Percentiles rank a stretch among this genome's conserved stretches.
Evolutionary conservation across 805 yeast species (phyloP).

Genomic region (Wickerhamomyces subpelliculosus): DNA sequence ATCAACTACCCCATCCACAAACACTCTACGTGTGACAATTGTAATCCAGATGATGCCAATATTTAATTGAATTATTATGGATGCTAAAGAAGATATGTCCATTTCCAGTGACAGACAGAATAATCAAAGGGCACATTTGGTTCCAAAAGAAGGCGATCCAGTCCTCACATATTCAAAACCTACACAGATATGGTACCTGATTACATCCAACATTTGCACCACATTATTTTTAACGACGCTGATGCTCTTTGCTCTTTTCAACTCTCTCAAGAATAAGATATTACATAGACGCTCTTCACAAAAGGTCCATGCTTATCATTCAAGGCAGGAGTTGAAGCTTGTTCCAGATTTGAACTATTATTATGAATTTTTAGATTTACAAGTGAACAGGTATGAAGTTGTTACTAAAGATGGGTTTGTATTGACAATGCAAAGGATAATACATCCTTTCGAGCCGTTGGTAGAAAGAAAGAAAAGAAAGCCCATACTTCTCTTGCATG

Average conservation of each 20-base stretch:
- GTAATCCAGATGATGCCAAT: no score
- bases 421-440: constrained; percentile 56
- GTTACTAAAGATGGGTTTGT: constrained; percentile 77
- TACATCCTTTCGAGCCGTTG: constrained; percentile 34
- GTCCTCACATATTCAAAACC: neutral
- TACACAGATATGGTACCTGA: neutral
- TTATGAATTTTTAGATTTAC: constrained; percentile 52
- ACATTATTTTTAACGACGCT: neutral
- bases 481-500: constrained; percentile 80
- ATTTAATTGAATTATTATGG: neutral
- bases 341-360: constrained; percentile 61
- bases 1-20: no score
- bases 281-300: neutral
- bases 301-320: neutral
- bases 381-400: constrained; percentile 50
- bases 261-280: neutral
- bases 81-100: neutral
- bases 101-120: neutral
- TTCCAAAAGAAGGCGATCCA: neutral
- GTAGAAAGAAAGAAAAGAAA: constrained; percentile 26
- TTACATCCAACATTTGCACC: neutral
- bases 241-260: neutral
- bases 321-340: constrained; percentile 25
- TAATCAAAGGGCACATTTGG: neutral
- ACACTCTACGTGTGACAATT: no score